Evolutionary conservation across 371 early-diverging fungal genomes (phyloP).

Genomic region (Nematocida ironsii): DNA sequence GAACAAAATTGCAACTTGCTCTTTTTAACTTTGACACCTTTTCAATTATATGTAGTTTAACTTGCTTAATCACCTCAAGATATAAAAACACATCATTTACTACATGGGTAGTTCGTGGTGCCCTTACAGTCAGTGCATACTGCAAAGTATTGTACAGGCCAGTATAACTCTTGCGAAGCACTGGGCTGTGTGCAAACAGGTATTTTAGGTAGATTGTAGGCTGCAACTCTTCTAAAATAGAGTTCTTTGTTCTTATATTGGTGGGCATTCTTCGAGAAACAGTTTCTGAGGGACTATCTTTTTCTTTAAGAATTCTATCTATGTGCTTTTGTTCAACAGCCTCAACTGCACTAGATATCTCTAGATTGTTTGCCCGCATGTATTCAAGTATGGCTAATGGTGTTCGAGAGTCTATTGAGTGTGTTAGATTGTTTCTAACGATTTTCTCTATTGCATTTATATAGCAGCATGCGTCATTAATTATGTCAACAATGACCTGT

Average conservation of each 20-base stretch:
- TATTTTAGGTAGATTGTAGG: constrained; percentile 4
- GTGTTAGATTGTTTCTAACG: not conserved
- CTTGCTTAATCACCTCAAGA: not conserved
- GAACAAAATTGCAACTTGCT: not conserved
- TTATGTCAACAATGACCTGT: not conserved
- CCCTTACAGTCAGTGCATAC: not conserved
- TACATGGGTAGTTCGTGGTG: not conserved
- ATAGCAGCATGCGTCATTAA: not conserved
- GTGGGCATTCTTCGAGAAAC: constrained; percentile 2
- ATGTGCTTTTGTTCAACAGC: not conserved
- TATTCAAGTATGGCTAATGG: not conserved
- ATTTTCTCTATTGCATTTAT: not conserved
- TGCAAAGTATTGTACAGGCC: not conserved
- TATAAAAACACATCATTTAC: not conserved
- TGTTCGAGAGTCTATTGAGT: not conserved
- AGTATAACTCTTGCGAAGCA: constrained; percentile 9
- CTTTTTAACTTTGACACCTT: not conserved
- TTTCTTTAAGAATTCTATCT: not conserved
- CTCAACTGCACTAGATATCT: not conserved
- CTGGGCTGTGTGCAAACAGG: constrained; percentile 4
- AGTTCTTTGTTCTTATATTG: not conserved
- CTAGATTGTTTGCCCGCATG: not conserved
- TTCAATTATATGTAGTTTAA: constrained; percentile 5
- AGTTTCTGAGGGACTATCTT: not conserved
- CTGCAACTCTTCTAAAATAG: not conserved